Percentiles rank a stretch among this genome's conserved stretches.
Conservation (phyloP, 78 protist species). For the Isochrysis galbana region DNA sequence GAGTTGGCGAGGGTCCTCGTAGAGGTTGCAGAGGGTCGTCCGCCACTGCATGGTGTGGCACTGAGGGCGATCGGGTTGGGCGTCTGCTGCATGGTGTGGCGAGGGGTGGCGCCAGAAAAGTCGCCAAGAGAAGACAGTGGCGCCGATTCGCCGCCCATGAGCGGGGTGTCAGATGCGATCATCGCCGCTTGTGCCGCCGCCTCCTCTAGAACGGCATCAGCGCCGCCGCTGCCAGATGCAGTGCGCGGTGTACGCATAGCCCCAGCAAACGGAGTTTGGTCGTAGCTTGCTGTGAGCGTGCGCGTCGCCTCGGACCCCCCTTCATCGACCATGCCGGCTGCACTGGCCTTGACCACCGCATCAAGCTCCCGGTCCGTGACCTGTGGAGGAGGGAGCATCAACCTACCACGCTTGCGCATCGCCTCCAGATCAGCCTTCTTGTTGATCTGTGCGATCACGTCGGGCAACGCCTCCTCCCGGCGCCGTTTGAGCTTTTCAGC, state of each 20-base stretch:
- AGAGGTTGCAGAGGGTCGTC: too few relatives aligned
- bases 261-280: neutral
- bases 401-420: conserved; percentile 49
- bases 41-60: neutral
- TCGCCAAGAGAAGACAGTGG: neutral
- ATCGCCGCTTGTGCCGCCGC: conserved; percentile 31
- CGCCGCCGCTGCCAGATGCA: neutral
- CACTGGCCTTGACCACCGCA: conserved; percentile 60
- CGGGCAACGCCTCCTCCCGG: conserved; percentile 68
- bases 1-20: too few relatives aligned
- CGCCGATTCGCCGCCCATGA: conserved; percentile 28
- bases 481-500: conserved; percentile 44
- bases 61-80: conserved; percentile 30
- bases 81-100: neutral
- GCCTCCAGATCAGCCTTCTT: conserved; percentile 66
- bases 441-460: conserved; percentile 50
- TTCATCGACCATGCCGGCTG: neutral
- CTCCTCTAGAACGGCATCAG: conserved; percentile 14
- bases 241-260: conserved; percentile 26
- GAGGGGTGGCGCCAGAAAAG: conserved; percentile 27
- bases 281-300: conserved; percentile 28
- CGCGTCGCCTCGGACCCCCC: neutral
- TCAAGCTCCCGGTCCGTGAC: conserved; percentile 80
- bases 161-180: conserved; percentile 7
- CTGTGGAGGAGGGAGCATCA: conserved; percentile 76